Evolutionary conservation across 1,284 basidiomycete genomes (phyloP).

Genomic region (Cutaneotrichosporon mucoides): DNA sequence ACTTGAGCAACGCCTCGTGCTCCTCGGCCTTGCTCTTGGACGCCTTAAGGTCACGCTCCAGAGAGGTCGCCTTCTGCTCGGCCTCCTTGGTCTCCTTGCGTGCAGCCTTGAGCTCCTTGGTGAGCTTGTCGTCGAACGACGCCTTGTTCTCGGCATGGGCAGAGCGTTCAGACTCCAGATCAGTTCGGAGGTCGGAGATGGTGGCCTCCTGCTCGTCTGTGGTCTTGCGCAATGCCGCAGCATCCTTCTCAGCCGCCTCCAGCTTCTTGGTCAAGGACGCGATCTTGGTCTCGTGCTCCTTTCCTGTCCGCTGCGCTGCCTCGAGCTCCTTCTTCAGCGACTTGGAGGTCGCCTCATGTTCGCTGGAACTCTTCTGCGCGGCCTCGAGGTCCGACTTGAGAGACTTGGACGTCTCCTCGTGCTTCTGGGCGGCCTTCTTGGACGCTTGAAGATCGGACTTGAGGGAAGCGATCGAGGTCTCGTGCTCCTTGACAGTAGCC

Average conservation of each 20-base stretch:
- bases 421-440: conserved; percentile 1
- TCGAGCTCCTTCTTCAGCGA: not conserved
- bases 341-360: conserved; percentile 2
- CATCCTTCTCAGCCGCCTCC: conserved; percentile 6
- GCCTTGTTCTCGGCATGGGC: conserved; percentile 6
- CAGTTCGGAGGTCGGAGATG: conserved; percentile 5
- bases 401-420: conserved; percentile 3
- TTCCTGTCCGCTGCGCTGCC: not conserved
- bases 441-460: conserved; percentile 2
- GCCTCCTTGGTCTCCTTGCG: conserved; percentile 4
- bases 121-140: conserved; percentile 10
- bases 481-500: not conserved
- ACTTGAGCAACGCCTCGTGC: not conserved
- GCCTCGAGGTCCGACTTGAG: conserved; percentile 7
- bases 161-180: conserved; percentile 4
- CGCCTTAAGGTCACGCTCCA: conserved; percentile 2
- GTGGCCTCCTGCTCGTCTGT: conserved; percentile 1
- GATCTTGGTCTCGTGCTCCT: conserved; percentile 5
- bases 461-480: conserved; percentile 1
- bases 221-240: conserved; percentile 1
- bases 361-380: not conserved
- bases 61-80: not conserved
- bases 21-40: not conserved
- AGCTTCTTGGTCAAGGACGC: conserved; percentile 2
- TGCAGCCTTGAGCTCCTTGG: conserved; percentile 9